phyloP scores from a whole-genome alignment of 768 basidiomycete genomes.

The Leccinum ochraceum region DNA sequence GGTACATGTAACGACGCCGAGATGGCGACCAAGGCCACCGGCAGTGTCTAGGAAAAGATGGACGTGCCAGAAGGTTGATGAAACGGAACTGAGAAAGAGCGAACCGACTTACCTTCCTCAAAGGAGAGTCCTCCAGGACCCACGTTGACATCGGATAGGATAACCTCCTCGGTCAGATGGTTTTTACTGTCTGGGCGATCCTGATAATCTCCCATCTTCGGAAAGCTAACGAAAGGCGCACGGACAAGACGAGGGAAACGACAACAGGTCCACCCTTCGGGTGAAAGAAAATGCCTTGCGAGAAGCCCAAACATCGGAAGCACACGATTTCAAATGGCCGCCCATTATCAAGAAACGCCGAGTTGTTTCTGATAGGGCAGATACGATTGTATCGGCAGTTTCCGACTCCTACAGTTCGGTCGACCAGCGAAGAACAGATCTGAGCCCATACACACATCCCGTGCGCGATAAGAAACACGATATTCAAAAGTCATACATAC shows the following conservation, averaged over 20 bases:
- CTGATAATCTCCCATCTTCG: background rate
- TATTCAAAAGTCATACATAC: background rate
- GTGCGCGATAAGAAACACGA: background rate
- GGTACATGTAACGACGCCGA: slow-evolving; percentile 55
- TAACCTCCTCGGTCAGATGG: background rate
- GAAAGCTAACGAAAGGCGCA: background rate
- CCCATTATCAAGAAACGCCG: background rate
- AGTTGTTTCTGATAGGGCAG: background rate
- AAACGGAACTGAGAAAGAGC: background rate
- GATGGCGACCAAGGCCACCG: slow-evolving; percentile 57
- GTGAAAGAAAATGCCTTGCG: background rate
- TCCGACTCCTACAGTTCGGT: background rate
- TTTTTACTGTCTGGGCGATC: background rate
- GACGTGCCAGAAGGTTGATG: background rate
- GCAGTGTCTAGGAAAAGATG: slow-evolving; percentile 38
- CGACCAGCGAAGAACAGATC: background rate
- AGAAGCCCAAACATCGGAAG: background rate
- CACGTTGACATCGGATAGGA: slow-evolving; percentile 13
- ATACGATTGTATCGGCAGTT: background rate
- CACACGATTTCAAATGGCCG: background rate
- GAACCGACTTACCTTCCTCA: slow-evolving; percentile 42
- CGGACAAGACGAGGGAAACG: slow-evolving; percentile 5
- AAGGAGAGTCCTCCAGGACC: slow-evolving; percentile 48
- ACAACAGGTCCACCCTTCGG: background rate
- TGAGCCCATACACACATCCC: background rate